Evolutionary conservation across 345 rosid species (phyloP).

Genomic region (Rhodamnia rubescens): DNA sequence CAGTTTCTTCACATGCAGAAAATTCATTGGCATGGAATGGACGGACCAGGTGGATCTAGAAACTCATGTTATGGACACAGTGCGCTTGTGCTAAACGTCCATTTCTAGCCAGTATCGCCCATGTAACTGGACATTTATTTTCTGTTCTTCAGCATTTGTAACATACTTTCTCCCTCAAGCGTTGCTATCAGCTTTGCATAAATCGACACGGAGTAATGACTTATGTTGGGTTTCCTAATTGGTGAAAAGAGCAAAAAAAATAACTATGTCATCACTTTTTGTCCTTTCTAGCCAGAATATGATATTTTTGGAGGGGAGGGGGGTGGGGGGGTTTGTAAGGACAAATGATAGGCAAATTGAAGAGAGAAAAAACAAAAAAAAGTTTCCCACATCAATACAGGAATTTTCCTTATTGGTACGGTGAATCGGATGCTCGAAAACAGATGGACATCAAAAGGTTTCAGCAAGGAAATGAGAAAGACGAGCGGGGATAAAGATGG

Average conservation of each 20-base stretch:
- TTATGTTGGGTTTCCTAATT: not conserved
- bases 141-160: too few relatives aligned
- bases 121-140: not conserved
- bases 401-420: not conserved
- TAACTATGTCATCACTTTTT: not conserved
- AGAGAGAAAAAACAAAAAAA: too few relatives aligned
- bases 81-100: not conserved
- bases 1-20: not conserved
- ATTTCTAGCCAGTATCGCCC: not conserved
- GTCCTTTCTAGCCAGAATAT: not conserved
- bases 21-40: not conserved
- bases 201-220: not conserved
- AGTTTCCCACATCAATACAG: too few relatives aligned
- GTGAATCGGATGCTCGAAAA: not conserved
- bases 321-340: not conserved
- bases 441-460: too few relatives aligned
- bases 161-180: too few relatives aligned
- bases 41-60: not conserved
- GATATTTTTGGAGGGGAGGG: not conserved
- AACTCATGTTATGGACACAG: not conserved
- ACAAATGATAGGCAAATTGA: not conserved
- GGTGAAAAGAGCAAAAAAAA: not conserved
- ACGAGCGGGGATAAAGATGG: too few relatives aligned
- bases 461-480: too few relatives aligned
- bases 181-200: not conserved